phyloP scores from a whole-genome alignment of 305 asterid genomes.

The Stenogyne calaminthoides region DNA sequence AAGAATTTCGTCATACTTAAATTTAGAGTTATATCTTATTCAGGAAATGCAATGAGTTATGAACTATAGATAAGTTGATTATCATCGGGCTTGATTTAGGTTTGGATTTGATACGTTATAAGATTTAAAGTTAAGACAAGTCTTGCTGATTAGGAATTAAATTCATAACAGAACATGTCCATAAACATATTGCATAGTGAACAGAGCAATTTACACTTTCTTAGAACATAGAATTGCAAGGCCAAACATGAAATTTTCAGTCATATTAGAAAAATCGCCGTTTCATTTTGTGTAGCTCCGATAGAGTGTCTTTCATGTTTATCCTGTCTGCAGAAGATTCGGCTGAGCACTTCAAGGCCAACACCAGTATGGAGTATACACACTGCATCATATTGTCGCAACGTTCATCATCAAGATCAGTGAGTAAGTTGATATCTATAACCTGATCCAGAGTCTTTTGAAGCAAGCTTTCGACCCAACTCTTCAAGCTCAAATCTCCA shows the following conservation, averaged over 20 bases:
- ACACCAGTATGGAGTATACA: constrained; percentile 13
- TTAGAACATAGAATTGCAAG: background rate
- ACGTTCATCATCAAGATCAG: background rate
- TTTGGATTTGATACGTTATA: too few species aligned
- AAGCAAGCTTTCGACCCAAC: background rate
- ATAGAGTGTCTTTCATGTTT: constrained; percentile 1
- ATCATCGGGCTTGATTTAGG: too few species aligned
- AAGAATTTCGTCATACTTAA: too few species aligned
- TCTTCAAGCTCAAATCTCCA: constrained; percentile 9
- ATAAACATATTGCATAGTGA: too few species aligned
- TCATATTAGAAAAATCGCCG: background rate
- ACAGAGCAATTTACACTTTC: too few species aligned
- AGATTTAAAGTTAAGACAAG: too few species aligned
- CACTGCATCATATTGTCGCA: constrained; percentile 7
- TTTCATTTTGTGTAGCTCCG: background rate
- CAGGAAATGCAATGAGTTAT: too few species aligned
- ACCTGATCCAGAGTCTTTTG: background rate
- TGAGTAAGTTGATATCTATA: constrained; percentile 12
- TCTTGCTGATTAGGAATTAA: too few species aligned
- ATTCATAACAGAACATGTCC: too few species aligned
- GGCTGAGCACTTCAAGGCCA: constrained; percentile 25
- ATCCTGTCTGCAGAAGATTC: background rate
- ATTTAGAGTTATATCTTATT: too few species aligned
- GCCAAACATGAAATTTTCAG: background rate
- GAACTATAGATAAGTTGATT: too few species aligned